Evolutionary conservation across 352 stramenopile species (phyloP), one percentile per base, ranked within the genome.

Genomic region (Globisporangium recalcitrans): DNA sequence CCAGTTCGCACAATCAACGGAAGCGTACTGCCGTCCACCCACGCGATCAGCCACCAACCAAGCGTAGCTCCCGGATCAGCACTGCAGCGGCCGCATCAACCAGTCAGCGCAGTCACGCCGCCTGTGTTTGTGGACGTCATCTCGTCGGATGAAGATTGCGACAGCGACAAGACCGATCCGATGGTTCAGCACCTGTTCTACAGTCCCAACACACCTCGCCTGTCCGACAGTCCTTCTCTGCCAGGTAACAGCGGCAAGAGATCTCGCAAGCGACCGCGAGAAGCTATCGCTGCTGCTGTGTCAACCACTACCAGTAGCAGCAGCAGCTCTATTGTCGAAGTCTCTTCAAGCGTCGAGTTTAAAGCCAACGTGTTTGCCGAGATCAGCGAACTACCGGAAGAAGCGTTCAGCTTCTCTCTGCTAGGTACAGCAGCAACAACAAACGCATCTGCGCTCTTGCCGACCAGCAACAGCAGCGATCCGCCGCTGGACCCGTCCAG

Each of bases 121-220:
- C 64, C 71, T 3, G 77, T 86, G 24, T 89, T 88, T 59, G 72
- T 91, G 16, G 82, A 91, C 52, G 61, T 79, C 7, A 68, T 77
- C 11, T 84, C 75, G 1, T 87, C 79, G 1, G 78, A 85, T 24
- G 81, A 89, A 31, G 75, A 83, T 21, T 72, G 74, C 46, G 69
- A 70, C 22, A 91, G 82, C 63, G 82, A 91, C 47, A 77, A 65
- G 3, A 91, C 82, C n/a, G 82, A 91, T 46, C 82, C 82, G 38
- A 83, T 74, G 68, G 77, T 91, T 4, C 70, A 87, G 62, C 80
- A 91, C 52, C 60, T 91, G 19, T 91, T 91, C 29, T 91, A 91
- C 70, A 88, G 78, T n/a, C 76, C 82, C 14, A 88, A 89, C 34
- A 90, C 82, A 14, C 81, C 74, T 52, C 57, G 75, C 32, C 16